phyloP scores from a whole-genome alignment of 768 basidiomycete genomes.

The Strobilomyces confusus region DNA sequence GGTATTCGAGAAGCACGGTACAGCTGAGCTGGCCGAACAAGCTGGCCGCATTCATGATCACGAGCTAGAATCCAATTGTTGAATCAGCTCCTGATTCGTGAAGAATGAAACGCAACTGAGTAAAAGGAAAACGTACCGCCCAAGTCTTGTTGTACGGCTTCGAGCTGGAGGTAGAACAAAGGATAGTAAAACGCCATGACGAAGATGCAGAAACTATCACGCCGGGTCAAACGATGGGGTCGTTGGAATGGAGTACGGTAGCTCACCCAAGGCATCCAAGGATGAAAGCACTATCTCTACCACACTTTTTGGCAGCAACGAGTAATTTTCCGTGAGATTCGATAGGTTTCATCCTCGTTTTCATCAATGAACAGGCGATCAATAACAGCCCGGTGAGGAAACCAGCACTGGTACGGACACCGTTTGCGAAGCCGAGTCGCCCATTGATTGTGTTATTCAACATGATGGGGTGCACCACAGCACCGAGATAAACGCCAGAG shows the following conservation, averaged over 20 bases:
- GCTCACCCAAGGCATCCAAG: slow-evolving; percentile 28
- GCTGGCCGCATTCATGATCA: slow-evolving; percentile 53
- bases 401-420: slow-evolving; percentile 40
- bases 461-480: slow-evolving; percentile 59
- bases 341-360: slow-evolving; percentile 35
- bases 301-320: slow-evolving; percentile 18
- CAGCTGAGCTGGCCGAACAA: slow-evolving; percentile 54
- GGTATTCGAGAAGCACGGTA: slow-evolving; percentile 38
- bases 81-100: too few species aligned
- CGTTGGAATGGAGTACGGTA: background rate
- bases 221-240: background rate
- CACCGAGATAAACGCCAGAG: slow-evolving; percentile 56
- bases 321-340: slow-evolving; percentile 23
- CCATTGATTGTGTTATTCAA: slow-evolving; percentile 47
- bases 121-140: slow-evolving; percentile 51
- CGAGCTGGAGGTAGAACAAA: slow-evolving; percentile 57
- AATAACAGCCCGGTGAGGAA: slow-evolving; percentile 37
- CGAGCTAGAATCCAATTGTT: slow-evolving; percentile 33
- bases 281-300: slow-evolving; percentile 24
- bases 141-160: slow-evolving; percentile 47
- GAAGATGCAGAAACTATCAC: slow-evolving; percentile 26
- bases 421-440: slow-evolving; percentile 42
- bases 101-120: slow-evolving; percentile 36
- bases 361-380: slow-evolving; percentile 38
- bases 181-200: slow-evolving; percentile 49